phyloP scores from a whole-genome alignment of 805 yeast species.

The Wickerhamomyces ciferrii region DNA sequence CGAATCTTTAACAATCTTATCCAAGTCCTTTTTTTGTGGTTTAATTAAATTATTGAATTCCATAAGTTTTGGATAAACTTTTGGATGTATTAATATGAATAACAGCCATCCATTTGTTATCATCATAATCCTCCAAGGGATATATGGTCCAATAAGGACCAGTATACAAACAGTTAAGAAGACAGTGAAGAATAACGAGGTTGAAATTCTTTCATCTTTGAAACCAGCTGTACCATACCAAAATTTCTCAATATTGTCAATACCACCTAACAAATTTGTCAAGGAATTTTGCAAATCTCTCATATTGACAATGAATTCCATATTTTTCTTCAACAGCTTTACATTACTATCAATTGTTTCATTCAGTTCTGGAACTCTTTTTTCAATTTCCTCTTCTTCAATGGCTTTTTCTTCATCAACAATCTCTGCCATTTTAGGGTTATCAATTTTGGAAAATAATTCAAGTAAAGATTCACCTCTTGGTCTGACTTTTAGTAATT shows the following conservation, averaged over 20 bases:
- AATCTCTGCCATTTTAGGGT: slow-evolving; percentile 22
- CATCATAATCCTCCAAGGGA: slow-evolving; percentile 62
- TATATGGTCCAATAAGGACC: slow-evolving; percentile 40
- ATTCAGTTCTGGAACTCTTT: slow-evolving; percentile 20
- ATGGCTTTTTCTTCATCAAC: slow-evolving; percentile 3
- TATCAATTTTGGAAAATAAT: slow-evolving; percentile 26
- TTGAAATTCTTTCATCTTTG: slow-evolving; percentile 61
- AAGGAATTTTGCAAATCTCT: slow-evolving; percentile 69
- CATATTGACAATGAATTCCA: slow-evolving; percentile 51
- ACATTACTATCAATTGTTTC: slow-evolving; percentile 13
- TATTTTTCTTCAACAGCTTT: slow-evolving; percentile 23
- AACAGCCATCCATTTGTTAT: slow-evolving; percentile 54
- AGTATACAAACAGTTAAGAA: slow-evolving; percentile 32
- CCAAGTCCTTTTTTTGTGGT: slow-evolving; percentile 24
- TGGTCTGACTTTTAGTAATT: slow-evolving; percentile 36
- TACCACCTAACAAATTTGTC: slow-evolving; percentile 42
- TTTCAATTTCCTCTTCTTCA: slow-evolving; percentile 8
- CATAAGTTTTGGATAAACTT: slow-evolving; percentile 24
- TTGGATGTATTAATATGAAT: slow-evolving; percentile 57
- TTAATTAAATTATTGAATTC: slow-evolving; percentile 15
- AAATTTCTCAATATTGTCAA: slow-evolving; percentile 48
- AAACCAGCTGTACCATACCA: slow-evolving; percentile 65
- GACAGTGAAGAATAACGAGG: slow-evolving; percentile 46
- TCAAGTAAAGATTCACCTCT: slow-evolving; percentile 53
- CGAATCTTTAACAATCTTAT: slow-evolving; percentile 27